phyloP scores from a whole-genome alignment of 2,329 filamentous ascomycete genomes.

The Fusarium sp. region DNA sequence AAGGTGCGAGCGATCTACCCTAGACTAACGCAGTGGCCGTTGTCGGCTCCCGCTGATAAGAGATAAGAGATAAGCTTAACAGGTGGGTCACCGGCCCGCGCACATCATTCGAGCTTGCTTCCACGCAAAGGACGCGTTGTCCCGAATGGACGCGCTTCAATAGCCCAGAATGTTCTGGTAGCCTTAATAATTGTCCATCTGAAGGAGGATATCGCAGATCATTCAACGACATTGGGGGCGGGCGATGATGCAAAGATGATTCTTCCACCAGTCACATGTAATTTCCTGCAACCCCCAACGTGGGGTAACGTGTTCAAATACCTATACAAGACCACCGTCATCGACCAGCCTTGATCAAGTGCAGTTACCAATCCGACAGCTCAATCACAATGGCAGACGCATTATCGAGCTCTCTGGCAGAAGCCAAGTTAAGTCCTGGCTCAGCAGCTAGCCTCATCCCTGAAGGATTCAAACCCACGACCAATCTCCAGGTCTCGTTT shows the following conservation, averaged over 20 bases:
- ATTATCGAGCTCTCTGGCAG: conserved; percentile 49
- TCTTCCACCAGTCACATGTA: conserved; percentile 37
- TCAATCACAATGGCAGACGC: conserved; percentile 30
- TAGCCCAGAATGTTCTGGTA: too few relatives aligned
- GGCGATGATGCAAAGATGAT: background rate
- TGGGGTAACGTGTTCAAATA: conserved; percentile 33
- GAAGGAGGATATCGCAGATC: background rate
- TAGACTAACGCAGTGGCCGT: too few relatives aligned
- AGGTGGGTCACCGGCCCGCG: too few relatives aligned
- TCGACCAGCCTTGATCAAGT: too few relatives aligned
- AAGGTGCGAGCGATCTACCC: too few relatives aligned
- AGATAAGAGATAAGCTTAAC: too few relatives aligned
- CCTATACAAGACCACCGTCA: conserved; percentile 25
- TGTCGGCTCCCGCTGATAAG: too few relatives aligned
- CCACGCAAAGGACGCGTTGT: too few relatives aligned
- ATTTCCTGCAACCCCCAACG: conserved; percentile 33
- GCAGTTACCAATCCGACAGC: background rate
- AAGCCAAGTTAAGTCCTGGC: conserved; percentile 55
- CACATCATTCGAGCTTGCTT: too few relatives aligned
- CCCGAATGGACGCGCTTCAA: too few relatives aligned
- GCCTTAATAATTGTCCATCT: too few relatives aligned
- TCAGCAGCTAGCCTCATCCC: conserved; percentile 55
- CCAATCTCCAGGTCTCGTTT: conserved; percentile 53
- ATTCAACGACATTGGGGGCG: conserved; percentile 18
- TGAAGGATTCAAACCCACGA: conserved; percentile 55